phyloP scores from a whole-genome alignment of 139 green algal genomes.

The Micractinium sp. region DNA sequence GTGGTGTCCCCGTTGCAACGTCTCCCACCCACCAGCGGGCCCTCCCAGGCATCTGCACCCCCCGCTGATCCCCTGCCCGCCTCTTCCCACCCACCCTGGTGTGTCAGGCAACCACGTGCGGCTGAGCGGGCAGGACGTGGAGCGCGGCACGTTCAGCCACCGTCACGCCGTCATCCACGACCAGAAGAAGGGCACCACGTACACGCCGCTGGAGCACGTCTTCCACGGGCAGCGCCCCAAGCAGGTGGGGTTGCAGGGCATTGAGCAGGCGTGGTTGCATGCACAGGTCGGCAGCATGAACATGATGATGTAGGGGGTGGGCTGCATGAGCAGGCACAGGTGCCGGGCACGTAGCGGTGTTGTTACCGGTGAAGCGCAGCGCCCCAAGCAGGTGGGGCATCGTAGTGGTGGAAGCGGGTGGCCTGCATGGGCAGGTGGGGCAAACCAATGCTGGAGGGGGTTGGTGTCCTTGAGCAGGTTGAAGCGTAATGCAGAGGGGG shows the following conservation, averaged over 20 bases:
- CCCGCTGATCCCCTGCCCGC: neutral
- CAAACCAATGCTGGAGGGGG: no score
- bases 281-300: no score
- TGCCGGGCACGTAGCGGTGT: no score
- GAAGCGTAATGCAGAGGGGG: no score
- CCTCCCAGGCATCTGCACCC: neutral
- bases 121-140: constrained; percentile 96
- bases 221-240: constrained; percentile 75
- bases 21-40: no score
- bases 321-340: no score
- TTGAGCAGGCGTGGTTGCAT: no score
- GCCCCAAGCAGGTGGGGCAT: constrained; percentile 74
- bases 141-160: constrained; percentile 98
- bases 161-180: constrained; percentile 90
- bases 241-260: constrained; percentile 54
- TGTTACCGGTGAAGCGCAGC: constrained; percentile 63
- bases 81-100: neutral
- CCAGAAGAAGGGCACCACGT: constrained; percentile 62
- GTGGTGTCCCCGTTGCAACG: no score
- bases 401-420: no score
- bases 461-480: no score
- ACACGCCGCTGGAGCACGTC: constrained; percentile 86
- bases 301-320: no score
- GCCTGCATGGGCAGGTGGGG: no score
- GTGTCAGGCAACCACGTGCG: constrained; percentile 95